phyloP scores from a whole-genome alignment of 2,329 filamentous ascomycete genomes.

The Aspergillus spinulosporus region DNA sequence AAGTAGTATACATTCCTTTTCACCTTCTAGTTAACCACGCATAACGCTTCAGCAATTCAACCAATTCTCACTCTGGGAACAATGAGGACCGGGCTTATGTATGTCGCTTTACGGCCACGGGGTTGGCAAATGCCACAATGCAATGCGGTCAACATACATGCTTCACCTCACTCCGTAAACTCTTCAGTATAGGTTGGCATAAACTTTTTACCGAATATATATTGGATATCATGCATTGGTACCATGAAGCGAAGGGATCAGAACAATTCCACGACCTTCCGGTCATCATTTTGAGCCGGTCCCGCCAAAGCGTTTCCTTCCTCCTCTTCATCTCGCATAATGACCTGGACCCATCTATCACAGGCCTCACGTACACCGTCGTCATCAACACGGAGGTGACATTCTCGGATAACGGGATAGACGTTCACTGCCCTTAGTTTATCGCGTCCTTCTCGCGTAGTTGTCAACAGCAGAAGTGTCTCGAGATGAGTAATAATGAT shows the following conservation, averaged over 20 bases:
- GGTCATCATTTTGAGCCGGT: constrained; percentile 46
- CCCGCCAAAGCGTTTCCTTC: constrained; percentile 46
- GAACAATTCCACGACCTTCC: constrained; percentile 49
- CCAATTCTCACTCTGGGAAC: too few species aligned
- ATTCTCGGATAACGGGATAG: constrained; percentile 86
- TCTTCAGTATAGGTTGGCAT: too few species aligned
- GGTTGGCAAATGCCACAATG: too few species aligned
- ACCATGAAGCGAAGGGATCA: constrained; percentile 16
- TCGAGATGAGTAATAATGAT: constrained; percentile 88
- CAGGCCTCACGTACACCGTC: constrained; percentile 80
- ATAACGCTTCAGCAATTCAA: too few species aligned
- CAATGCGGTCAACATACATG: too few species aligned
- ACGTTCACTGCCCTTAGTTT: constrained; percentile 73
- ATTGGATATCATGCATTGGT: too few species aligned
- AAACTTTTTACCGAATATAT: too few species aligned
- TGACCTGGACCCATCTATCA: constrained; percentile 83
- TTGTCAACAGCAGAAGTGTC: constrained; percentile 79
- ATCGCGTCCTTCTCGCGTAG: constrained; percentile 72
- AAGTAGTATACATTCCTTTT: too few species aligned
- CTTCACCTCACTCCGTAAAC: too few species aligned
- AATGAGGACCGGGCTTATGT: too few species aligned
- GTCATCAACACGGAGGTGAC: constrained; percentile 74
- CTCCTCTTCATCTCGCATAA: constrained; percentile 76
- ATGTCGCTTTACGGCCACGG: too few species aligned
- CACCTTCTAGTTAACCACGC: too few species aligned